Base-by-base conservation (phyloP, 1,284 basidiomycete species). In the Irpex sp. region DNA sequence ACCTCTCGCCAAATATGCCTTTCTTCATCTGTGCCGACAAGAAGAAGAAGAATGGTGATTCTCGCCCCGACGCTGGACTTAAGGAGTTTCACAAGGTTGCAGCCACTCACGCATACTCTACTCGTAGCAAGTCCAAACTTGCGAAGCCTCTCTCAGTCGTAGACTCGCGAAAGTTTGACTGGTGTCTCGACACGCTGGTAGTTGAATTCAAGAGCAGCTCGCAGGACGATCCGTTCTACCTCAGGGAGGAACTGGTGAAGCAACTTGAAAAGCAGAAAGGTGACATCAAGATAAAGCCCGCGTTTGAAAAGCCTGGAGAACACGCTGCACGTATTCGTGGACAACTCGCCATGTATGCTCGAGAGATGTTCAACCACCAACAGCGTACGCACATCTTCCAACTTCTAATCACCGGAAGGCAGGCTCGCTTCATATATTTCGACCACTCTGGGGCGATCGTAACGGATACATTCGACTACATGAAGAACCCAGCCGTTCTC, bases 361-460 rank as follows among this genome's bases (percentile, higher is more conserved):
- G 35, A 17, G 59, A 36, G 36, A 21, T 46, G 4, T 19, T 61
- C 31, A 37, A 6, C 15, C 60, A 55, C 26, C 60, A 57, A 36
- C 60, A 57, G 15, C 54, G 60, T 26, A 8, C 17, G 21, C 33
- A n/a, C 46, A 15, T 57, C 13, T 57, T 61, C 17, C 60, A 57
- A 55, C 60, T 61, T 35, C 54, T 61, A 15, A 26, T 61, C 26
- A 33, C 4, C 31, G 54, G 43, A 6, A 39, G 47, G 4, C 11
- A 15, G 43, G 60, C 60, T 19, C 53, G 60, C 11, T n/a, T 61
- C 3, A 15, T 61, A 6, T 55, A 46, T 4, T 61, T 50, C 50
- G 60, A 61, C 35, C 60, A 51, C 43, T 19, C 21, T 8, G 60
- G 60, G 13, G 55, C 60, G 9, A 50, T 61, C 43, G 55, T 57